Evolutionary conservation across 495 filamentous ascomycete genomes (phyloP), one percentile per base, ranked within the genome.

Genomic region (Daldinia grandis): DNA sequence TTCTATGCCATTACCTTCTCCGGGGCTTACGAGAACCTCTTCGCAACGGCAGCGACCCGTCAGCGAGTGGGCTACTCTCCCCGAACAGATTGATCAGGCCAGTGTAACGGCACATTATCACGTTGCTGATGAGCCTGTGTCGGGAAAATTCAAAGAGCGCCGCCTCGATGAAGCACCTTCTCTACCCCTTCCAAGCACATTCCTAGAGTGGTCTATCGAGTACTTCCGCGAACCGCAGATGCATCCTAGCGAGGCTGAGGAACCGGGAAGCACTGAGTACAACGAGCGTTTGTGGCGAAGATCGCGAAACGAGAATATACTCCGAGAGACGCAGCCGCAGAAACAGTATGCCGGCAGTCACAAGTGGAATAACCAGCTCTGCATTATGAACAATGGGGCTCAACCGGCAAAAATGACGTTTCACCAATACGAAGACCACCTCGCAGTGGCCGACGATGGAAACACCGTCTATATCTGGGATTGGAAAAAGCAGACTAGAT

Each of bases 161-260:
- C 85, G 87, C 61, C 72, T 84, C 27, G 81, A 84, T 1, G 76
- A 86, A 62, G 49, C 79, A 27, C 90, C 91, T 15, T 75, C 75
- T 25, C 83, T 98, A 21, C 95, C 95, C 1, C 66, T 99, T 24
- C 84, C 85, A 53, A 97, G 93, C 75, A 89, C 87, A 21, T 98
- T 98, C 80, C 83, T 96, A 69, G 93, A 96, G 62, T 99, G 93
- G 93, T 96, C 94, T 0, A 94, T 93, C 68, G 95, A 98, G 82
- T 98, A 99, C 78, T 99, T 98, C 87, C 92, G 95, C 47, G 94
- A 99, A 79, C 96, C 96, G 44, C 95, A 99, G 79, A 99, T 99
- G 95, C 95, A 95, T 75, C 90, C 92, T 14, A 92, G 90, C 58
- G 95, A 99, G 72, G 91, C 94, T 27, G 95, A 99, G 66, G 95